phyloP scores from a whole-genome alignment of 1,284 basidiomycete species.

The Fomitiporia mediterranea region DNA sequence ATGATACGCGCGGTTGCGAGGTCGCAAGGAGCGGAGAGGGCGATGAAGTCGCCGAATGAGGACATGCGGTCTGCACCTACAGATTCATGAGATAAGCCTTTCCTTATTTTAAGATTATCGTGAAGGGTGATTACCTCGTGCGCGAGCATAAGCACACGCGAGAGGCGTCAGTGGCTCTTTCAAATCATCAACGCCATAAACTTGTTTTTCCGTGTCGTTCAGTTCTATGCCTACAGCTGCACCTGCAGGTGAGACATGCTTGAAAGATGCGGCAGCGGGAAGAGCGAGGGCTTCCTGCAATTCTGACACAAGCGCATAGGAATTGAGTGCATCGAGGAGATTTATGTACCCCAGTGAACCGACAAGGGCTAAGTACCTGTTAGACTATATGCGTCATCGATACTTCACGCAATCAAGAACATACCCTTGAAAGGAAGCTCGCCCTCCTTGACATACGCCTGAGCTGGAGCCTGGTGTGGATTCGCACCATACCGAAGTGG shows the following conservation, averaged over 20 bases:
- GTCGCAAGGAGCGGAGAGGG: constrained; percentile 90
- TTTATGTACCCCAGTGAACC: constrained; percentile 99
- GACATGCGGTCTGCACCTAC: constrained; percentile 97
- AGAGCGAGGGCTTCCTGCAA: constrained; percentile 81
- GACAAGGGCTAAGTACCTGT: constrained; percentile 58
- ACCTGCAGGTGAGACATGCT: constrained; percentile 98
- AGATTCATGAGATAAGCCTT: constrained; percentile 10
- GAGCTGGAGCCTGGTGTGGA: constrained; percentile 98
- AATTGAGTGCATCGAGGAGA: constrained; percentile 96
- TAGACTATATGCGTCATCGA: not conserved
- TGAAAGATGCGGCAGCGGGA: constrained; percentile 98
- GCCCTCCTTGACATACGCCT: constrained; percentile 90
- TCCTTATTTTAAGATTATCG: no score
- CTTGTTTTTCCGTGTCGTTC: constrained; percentile 83
- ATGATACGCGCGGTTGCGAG: constrained; percentile 94
- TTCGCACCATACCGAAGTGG: constrained; percentile 95
- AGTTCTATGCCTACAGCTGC: constrained; percentile 90
- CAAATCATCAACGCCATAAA: constrained; percentile 95
- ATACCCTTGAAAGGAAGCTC: constrained; percentile 91
- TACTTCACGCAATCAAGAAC: constrained; percentile 21
- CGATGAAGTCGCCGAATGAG: constrained; percentile 98
- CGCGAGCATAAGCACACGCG: constrained; percentile 93
- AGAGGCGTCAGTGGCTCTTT: constrained; percentile 86
- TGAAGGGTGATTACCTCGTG: constrained; percentile 76
- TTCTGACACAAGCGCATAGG: constrained; percentile 95